phyloP scores from a whole-genome alignment of 2,329 filamentous ascomycete species.

The Pseudocercospora musae region DNA sequence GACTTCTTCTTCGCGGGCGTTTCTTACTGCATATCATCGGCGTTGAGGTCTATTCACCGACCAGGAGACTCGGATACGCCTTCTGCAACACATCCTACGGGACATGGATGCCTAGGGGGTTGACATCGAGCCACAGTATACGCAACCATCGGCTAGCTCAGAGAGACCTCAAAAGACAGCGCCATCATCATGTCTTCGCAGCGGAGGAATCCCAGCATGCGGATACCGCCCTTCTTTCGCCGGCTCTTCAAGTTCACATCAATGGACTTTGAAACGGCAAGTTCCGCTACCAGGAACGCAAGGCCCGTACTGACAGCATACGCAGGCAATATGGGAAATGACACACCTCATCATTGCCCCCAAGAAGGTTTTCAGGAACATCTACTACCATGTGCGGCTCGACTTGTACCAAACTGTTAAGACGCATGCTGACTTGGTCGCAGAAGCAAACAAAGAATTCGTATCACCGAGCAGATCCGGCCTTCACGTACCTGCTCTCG shows the following conservation, averaged over 20 bases:
- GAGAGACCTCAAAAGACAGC: background rate
- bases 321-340: conserved; percentile 65
- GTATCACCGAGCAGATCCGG: conserved; percentile 66
- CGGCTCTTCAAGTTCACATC: conserved; percentile 69
- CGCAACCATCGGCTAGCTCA: background rate
- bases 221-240: conserved; percentile 66
- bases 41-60: background rate
- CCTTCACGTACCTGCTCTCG: conserved; percentile 66
- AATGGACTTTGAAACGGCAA: conserved; percentile 67
- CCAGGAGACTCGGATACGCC: background rate
- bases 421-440: background rate
- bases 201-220: conserved; percentile 44
- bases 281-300: conserved; percentile 4
- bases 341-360: conserved; percentile 64
- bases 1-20: background rate
- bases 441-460: conserved; percentile 63
- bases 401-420: background rate
- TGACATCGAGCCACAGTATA: background rate
- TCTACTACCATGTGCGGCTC: conserved; percentile 64
- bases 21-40: background rate
- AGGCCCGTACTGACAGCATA: background rate
- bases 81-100: background rate
- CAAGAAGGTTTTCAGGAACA: conserved; percentile 68
- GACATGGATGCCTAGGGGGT: background rate
- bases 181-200: conserved; percentile 24